Evolutionary conservation across 169 alveolate species (phyloP).

Genomic region (Eimeria tenella): DNA sequence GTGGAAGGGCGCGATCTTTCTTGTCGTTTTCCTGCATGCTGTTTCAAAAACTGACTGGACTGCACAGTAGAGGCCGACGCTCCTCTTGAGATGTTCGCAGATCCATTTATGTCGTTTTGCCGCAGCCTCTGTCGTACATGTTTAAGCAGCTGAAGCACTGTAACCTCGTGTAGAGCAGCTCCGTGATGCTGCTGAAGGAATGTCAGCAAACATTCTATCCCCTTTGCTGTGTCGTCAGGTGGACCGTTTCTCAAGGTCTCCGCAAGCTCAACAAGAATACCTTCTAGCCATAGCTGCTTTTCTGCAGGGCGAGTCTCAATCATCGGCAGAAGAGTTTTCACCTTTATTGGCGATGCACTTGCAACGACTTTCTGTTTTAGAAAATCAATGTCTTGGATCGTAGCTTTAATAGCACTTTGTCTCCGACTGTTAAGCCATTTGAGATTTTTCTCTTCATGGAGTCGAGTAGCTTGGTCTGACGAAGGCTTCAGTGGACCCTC

Average conservation of each 20-base stretch:
- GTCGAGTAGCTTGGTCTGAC: too few relatives aligned
- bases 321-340: neutral
- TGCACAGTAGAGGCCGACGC: neutral
- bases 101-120: neutral
- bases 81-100: neutral
- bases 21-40: neutral
- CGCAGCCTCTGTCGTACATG: neutral
- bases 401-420: too few relatives aligned
- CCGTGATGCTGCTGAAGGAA: constrained; percentile 56
- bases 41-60: neutral
- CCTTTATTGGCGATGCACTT: neutral
- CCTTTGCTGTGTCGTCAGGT: constrained; percentile 38
- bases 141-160: constrained; percentile 15
- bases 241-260: constrained; percentile 49
- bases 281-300: constrained; percentile 52
- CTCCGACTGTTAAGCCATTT: too few relatives aligned
- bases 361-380: neutral
- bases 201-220: neutral
- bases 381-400: too few relatives aligned
- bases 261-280: constrained; percentile 26
- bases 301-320: neutral
- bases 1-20: neutral
- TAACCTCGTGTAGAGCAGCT: neutral
- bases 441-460: too few relatives aligned
- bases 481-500: too few relatives aligned